Evolutionary conservation across 805 yeast species (phyloP).

Genomic region (Lachancea thermotolerans): DNA sequence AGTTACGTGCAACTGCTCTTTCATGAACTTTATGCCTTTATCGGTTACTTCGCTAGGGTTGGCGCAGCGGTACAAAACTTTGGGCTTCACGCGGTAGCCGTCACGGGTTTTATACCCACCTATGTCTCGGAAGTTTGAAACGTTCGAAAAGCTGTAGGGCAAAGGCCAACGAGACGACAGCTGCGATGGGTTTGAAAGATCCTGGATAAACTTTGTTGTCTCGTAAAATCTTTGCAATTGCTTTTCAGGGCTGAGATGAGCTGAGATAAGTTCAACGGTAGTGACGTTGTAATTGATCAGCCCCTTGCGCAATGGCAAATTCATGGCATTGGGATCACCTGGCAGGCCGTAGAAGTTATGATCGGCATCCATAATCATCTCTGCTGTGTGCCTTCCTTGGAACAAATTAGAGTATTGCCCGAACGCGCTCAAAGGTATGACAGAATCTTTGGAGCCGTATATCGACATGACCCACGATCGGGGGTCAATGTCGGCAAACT

Average conservation of each 20-base stretch:
- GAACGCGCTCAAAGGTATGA: constrained; percentile 61
- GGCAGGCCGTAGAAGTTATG: constrained; percentile 67
- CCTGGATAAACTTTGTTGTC: constrained; percentile 9
- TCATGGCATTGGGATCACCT: constrained; percentile 32
- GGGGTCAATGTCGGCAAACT: constrained; percentile 36
- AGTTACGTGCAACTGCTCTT: constrained; percentile 32
- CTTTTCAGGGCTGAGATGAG: constrained; percentile 22
- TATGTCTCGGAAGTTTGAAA: constrained; percentile 67
- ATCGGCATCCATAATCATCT: constrained; percentile 61
- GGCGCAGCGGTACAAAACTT: constrained; percentile 58
- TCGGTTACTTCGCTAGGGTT: constrained; percentile 46
- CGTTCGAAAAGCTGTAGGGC: constrained; percentile 22
- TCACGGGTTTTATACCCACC: constrained; percentile 59
- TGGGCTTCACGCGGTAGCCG: constrained; percentile 41
- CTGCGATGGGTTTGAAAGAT: constrained; percentile 12
- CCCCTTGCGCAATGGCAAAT: constrained; percentile 40
- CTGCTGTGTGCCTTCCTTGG: constrained; percentile 48
- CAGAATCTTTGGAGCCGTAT: constrained; percentile 62
- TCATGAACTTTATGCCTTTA: constrained; percentile 39
- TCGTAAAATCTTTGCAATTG: constrained; percentile 48
- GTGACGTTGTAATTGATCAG: constrained; percentile 52
- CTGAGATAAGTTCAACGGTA: constrained; percentile 44
- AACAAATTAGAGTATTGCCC: constrained; percentile 52
- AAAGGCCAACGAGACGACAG: constrained; percentile 21
- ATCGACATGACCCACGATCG: constrained; percentile 54